Conservation (phyloP, 2,329 filamentous ascomycete genomes). For the Sporothrix variecibatus region DNA sequence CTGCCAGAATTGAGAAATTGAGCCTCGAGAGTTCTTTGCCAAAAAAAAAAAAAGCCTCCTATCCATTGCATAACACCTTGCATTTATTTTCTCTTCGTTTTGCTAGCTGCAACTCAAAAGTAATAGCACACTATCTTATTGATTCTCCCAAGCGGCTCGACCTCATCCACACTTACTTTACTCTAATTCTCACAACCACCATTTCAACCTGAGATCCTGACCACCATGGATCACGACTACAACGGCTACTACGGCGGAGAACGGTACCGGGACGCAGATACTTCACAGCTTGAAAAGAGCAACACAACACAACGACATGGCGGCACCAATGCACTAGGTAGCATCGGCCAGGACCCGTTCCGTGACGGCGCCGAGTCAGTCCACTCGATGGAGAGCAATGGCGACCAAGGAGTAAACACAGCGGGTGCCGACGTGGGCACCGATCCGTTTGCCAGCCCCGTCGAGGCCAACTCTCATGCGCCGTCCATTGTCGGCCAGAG, state of each 20-base stretch:
- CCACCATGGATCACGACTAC: slow-evolving; percentile 28
- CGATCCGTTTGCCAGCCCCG: slow-evolving; percentile 52
- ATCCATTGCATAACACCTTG: neutral
- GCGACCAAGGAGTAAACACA: neutral
- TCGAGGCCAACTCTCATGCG: slow-evolving; percentile 27
- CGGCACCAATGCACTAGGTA: neutral
- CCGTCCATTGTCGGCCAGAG: slow-evolving; percentile 49
- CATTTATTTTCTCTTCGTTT: neutral
- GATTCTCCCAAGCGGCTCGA: neutral
- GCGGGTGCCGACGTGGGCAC: slow-evolving; percentile 36
- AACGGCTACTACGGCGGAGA: slow-evolving; percentile 39
- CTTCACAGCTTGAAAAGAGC: neutral
- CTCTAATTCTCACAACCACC: neutral
- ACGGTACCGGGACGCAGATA: slow-evolving; percentile 39
- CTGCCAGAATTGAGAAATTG: neutral
- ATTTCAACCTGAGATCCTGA: no score
- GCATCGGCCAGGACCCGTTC: slow-evolving; percentile 42
- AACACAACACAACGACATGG: neutral
- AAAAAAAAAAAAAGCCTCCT: neutral
- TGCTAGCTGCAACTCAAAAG: neutral
- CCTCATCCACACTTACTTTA: neutral
- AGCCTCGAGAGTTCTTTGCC: neutral
- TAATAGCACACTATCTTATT: neutral
- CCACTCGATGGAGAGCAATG: slow-evolving; percentile 33
- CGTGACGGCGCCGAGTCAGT: slow-evolving; percentile 42